phyloP scores from a whole-genome alignment of 108 stramenopile species.

The Bacterosira constricta region DNA sequence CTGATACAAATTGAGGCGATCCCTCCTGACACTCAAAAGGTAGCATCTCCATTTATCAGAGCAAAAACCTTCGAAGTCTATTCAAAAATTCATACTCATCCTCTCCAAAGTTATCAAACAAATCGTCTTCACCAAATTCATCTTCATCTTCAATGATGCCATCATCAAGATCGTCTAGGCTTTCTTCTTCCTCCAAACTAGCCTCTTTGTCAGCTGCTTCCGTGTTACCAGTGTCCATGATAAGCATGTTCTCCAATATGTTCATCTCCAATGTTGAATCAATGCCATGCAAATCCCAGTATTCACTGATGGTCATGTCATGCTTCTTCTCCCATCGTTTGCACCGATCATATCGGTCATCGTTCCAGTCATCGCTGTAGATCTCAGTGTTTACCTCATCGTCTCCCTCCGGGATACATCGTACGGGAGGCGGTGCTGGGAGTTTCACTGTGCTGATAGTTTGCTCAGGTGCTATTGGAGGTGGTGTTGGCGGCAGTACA shows the following conservation, averaged over 20 bases:
- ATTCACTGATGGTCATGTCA: slow-evolving; percentile 10
- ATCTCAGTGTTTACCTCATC: slow-evolving; percentile 11
- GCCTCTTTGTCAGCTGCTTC: neutral
- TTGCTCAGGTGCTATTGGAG: neutral
- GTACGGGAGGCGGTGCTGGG: slow-evolving; percentile 17
- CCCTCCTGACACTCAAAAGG: too few relatives aligned
- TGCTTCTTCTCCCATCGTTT: slow-evolving; percentile 15
- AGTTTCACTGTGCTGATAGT: neutral
- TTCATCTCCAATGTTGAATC: neutral
- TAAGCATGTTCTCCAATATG: neutral
- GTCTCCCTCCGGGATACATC: slow-evolving; percentile 22
- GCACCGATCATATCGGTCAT: slow-evolving; percentile 18
- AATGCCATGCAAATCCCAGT: slow-evolving; percentile 19
- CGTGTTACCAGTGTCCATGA: neutral
- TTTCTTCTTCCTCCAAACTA: neutral
- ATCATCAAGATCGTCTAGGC: neutral
- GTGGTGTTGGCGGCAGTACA: neutral
- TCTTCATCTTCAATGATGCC: neutral
- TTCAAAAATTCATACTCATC: too few relatives aligned
- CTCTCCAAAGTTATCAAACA: too few relatives aligned
- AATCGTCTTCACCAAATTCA: neutral
- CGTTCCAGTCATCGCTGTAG: slow-evolving; percentile 25
- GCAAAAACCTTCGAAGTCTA: too few relatives aligned
- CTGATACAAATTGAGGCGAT: too few relatives aligned
- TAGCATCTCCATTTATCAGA: too few relatives aligned